Base-by-base conservation (phyloP, 305 asterid genomes). In the Ajuga reptans region DNA sequence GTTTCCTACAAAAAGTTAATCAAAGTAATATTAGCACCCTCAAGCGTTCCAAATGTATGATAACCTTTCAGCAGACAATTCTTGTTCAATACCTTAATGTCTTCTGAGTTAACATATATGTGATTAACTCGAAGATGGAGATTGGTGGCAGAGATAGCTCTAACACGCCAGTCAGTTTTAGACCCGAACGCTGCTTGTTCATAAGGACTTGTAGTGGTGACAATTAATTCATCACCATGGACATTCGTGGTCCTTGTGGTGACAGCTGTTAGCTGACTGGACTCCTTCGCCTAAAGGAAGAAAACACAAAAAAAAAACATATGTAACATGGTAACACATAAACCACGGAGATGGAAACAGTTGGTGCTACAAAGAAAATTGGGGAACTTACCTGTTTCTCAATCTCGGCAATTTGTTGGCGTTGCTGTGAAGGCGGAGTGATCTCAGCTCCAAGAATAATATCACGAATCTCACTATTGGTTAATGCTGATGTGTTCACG, bases 141-240 rank as follows among this genome's bases (percentile, higher is more conserved):
- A 72, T 91, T 94, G 80, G 99, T 91, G n/a, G 98, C 98, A 16
- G 99, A 94, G 64, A 94, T 91, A 69, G 99, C 98, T 79, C 99
- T 85, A 45, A 94, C 96, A 68, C 99, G 99, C 99, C 99, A 94
- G 82, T 94, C 97, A 1, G 98, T 94, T 80, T 89, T 91, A 2
- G 96, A 83, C 39, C 91, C 96, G 72, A 82, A 91, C 51, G 96
- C 86, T 42, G 93, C 86, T 76, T 94, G 99, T 80, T 89, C 98
- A 50, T 87, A 94, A 9, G 99, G 99, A 83, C 99, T 94, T 8
- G 95, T 94, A 2, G 99, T 94, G 52, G 97, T 91, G 51, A 94
- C 99, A 36, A 91, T 91, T 58, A 94, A 79, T 69, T 89, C 95
- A 39, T 94, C 99, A 10, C 99, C 99, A 54, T 94, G 99, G 49